Conservation (phyloP, 2,329 filamentous ascomycete species). For the Xylaria digitata region DNA sequence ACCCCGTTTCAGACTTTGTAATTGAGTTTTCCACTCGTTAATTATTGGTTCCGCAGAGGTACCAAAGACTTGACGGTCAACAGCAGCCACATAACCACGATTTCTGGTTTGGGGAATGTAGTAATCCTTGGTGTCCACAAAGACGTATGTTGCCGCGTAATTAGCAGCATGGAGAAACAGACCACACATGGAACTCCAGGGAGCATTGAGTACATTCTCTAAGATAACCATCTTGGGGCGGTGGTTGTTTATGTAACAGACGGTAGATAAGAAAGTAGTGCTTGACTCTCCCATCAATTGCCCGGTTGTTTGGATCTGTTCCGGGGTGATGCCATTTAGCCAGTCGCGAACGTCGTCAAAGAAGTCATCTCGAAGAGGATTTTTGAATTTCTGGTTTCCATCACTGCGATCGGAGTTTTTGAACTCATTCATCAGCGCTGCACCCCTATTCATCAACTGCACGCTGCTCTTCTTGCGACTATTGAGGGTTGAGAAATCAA, state of each 20-base stretch:
- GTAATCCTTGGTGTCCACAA: constrained; percentile 75
- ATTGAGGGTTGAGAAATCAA: constrained; percentile 78
- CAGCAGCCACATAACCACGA: constrained; percentile 69
- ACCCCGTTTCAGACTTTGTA: constrained; percentile 62
- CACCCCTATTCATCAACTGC: neutral
- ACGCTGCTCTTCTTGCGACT: constrained; percentile 55
- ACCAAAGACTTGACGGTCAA: constrained; percentile 56
- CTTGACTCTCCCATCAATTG: constrained; percentile 73
- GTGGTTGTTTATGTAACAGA: constrained; percentile 65
- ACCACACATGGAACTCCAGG: constrained; percentile 66
- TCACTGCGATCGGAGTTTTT: constrained; percentile 11
- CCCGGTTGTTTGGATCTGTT: constrained; percentile 59
- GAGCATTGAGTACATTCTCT: constrained; percentile 74
- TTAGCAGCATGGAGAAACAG: constrained; percentile 57
- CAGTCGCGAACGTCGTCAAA: constrained; percentile 20
- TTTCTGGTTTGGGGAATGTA: constrained; percentile 78
- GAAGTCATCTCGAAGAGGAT: constrained; percentile 34
- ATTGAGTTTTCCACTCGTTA: constrained; percentile 56
- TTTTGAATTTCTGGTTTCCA: neutral
- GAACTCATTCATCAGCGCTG: constrained; percentile 60
- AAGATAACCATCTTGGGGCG: constrained; percentile 73
- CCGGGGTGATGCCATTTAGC: constrained; percentile 53
- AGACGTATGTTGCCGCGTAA: constrained; percentile 64
- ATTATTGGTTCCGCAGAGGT: constrained; percentile 45
- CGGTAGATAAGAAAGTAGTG: constrained; percentile 71